Evolutionary conservation across 768 basidiomycete species (phyloP), one percentile per base, ranked within the genome.

Genomic region (Mycena polygramma): DNA sequence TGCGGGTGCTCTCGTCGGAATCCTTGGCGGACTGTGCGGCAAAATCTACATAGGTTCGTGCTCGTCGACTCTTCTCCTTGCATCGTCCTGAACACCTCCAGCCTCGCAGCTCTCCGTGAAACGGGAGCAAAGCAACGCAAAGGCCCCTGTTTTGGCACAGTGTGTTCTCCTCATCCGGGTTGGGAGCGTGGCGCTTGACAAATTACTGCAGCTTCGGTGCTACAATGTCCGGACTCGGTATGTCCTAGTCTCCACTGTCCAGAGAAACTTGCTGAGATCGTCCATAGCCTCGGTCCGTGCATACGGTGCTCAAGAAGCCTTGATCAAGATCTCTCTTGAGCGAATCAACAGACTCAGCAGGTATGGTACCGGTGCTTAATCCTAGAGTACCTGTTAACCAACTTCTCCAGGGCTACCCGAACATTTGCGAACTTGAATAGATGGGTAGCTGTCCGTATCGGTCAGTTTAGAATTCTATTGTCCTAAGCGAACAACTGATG

Each of bases 61-160:
- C 39, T 22, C 20, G 9, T 30, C 8, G 24, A 52, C 13, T 45
- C 19, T 4, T 7, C 1, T 15, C 10, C 13, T 8, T 3, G 8
- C 41, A 39, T 5, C 24, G 39, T 19, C 13, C 30, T 49, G 10
- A 66, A n/a, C 63, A 73, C 58, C 70, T 57, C 64, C 72, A 55
- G 73, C 80, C 63, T 83, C 85, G 9, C 86, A 87, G 71, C 75
- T 87, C 60, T 83, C 85, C 13, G 83, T 86, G 24, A 86, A 86
- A 72, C 80, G 87, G 49, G 84, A 87, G 69, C 83, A 83, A 82
- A 83, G 81, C 11, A 84, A 85, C 76, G 83, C 84, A 9, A 78
- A 77, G 55, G 71, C 79, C 4, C 78, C 79, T 8, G 74, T 81
- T 14, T 66, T 82, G 43, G 77, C 76, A 58, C 77, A 78, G 88